Percentiles rank a stretch among this genome's conserved stretches.
Conservation (phyloP, 108 stramenopile species). For the Bacterosira constricta region DNA sequence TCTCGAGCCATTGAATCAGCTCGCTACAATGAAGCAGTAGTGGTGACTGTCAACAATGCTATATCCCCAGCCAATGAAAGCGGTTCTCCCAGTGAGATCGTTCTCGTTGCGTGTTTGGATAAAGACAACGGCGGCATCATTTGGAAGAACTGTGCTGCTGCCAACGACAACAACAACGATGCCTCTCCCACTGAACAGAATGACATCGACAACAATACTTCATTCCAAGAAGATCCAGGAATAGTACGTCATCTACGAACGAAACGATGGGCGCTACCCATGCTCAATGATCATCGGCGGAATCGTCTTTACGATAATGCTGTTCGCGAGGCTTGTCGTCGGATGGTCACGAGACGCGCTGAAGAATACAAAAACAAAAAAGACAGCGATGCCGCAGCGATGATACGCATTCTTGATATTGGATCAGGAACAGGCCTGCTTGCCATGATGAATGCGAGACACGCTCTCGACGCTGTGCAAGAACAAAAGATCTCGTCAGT, state of each 20-base stretch:
- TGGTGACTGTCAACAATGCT: conserved; percentile 34
- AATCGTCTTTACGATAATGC: conserved; percentile 69
- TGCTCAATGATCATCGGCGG: conserved; percentile 79
- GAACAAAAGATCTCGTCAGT: neutral
- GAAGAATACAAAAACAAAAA: neutral
- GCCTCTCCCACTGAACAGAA: neutral
- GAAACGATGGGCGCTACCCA: conserved; percentile 85
- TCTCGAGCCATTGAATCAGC: conserved; percentile 54
- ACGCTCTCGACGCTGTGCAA: conserved; percentile 17
- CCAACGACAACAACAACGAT: neutral
- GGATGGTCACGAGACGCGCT: conserved; percentile 15
- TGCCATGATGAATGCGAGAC: conserved; percentile 69
- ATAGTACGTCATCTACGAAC: conserved; percentile 67
- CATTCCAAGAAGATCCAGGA: conserved; percentile 27
- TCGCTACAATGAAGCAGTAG: conserved; percentile 71
- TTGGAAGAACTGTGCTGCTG: conserved; percentile 54
- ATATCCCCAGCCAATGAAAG: neutral
- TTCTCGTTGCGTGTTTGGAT: conserved; percentile 70
- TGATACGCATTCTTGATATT: conserved; percentile 65
- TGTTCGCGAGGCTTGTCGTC: conserved; percentile 53
- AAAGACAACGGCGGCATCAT: conserved; percentile 67
- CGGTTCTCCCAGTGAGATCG: conserved; percentile 32
- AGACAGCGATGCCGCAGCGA: neutral
- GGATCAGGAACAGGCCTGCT: conserved; percentile 81
- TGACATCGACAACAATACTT: neutral